Percentiles rank a stretch among this genome's conserved stretches.
Conservation (phyloP, 371 early-diverging fungal genomes). For the Haplosporangium sp. region DNA sequence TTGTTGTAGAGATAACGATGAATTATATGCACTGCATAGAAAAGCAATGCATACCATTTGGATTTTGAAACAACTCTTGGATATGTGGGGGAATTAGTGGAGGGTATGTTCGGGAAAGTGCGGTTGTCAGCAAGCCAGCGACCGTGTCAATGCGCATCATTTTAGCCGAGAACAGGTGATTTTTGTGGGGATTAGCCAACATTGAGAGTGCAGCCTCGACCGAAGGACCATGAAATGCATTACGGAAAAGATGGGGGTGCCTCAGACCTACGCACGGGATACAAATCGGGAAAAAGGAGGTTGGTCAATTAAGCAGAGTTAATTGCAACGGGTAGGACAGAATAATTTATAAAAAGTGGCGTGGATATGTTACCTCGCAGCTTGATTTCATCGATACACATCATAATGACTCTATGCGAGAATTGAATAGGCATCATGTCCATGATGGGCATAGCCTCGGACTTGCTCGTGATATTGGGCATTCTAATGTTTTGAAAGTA, state of each 20-base stretch:
- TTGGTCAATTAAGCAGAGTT: not conserved
- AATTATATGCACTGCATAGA: not conserved
- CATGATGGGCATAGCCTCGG: constrained; percentile 23
- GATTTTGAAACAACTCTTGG: constrained; percentile 55
- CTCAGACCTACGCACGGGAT: constrained; percentile 33
- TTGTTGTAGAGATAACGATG: not conserved
- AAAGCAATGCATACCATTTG: constrained; percentile 36
- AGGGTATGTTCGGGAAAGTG: constrained; percentile 52
- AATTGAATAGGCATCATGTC: constrained; percentile 47
- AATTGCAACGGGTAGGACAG: constrained; percentile 1
- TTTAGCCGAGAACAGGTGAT: constrained; percentile 46
- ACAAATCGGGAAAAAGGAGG: constrained; percentile 3
- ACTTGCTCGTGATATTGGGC: constrained; percentile 12
- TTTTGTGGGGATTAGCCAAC: constrained; percentile 42
- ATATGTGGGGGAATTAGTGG: constrained; percentile 51
- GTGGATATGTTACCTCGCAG: constrained; percentile 32
- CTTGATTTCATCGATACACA: constrained; percentile 52
- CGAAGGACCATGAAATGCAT: constrained; percentile 42
- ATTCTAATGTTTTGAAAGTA: constrained; percentile 4
- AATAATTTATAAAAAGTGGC: not conserved
- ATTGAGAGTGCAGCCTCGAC: constrained; percentile 45
- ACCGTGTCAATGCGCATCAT: constrained; percentile 57
- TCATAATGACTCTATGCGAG: constrained; percentile 48
- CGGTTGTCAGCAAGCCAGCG: constrained; percentile 48
- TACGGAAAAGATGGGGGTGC: constrained; percentile 53